Percentiles rank a stretch among this genome's conserved stretches.
These are phyloP conservation scores for Trichoderma sp. DNA, from an alignment of 2,329 filamentous ascomycete species.

Conservation along the genomic window DNA sequence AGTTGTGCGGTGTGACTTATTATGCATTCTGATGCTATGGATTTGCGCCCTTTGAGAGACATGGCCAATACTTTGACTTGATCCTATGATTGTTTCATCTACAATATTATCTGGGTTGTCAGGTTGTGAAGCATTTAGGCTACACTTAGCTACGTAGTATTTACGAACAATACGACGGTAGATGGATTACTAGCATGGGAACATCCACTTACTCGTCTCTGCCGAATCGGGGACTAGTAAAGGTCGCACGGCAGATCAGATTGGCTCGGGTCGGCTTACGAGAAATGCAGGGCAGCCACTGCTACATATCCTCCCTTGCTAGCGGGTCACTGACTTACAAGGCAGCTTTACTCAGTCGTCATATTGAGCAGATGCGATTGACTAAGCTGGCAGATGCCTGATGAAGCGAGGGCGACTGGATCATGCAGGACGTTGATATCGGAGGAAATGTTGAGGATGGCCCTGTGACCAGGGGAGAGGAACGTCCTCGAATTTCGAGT, in stretches of 20 bases:
- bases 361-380: neutral
- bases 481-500: neutral
- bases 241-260: neutral
- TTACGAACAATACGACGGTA: neutral
- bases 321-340: neutral
- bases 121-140: neutral
- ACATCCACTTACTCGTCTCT: neutral
- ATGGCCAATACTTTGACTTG: rapidly evolving
- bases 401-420: neutral
- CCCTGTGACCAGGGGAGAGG: neutral
- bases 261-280: neutral
- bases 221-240: neutral
- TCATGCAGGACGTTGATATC: neutral
- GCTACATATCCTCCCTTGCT: neutral
- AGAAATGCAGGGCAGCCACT: neutral
- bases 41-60: neutral
- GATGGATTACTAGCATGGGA: neutral
- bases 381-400: constrained; percentile 10
- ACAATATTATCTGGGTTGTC: neutral
- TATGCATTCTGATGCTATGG: neutral
- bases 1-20: neutral
- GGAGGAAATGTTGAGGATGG: neutral
- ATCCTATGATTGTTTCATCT: neutral
- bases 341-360: constrained; percentile 16
- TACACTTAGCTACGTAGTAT: neutral